Base-by-base conservation (phyloP, 441 rosid species). In the Arabidopsis lyrata region DNA sequence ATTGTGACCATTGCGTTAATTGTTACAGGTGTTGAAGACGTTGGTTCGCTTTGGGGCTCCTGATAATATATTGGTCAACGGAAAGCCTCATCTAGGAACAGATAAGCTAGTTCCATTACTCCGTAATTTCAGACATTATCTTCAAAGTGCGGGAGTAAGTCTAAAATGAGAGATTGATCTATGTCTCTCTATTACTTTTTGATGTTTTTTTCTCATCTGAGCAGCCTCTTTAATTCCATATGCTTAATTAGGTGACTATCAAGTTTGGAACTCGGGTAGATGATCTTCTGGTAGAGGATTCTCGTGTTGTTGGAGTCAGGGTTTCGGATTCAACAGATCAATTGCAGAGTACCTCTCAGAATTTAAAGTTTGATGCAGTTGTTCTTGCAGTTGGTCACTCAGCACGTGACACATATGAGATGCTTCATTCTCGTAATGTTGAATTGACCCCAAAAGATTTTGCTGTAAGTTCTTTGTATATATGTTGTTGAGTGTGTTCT, bases 51-150 rank as follows among this genome's bases (percentile, higher is more conserved):
- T 95, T 87, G 97, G 99, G 15, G 99, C 97, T 68, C 97, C 97
- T 10, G 65, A 82, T 83, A 85, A 65, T 53, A 92, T 92, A 57
- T 78, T 95, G 77, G 78, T 92, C 61, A 84, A 92, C 81, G 99
- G 99, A 73, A 95, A 95, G 88, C 97, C 97, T 71, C 99, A 95
- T 88, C 66, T 95, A 79, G 97, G 97, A 84, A 95, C 97, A 2
- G 97, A 95, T 84, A 83, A 82, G 81, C 76, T 90, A 83, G 66
- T 95, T 80, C 99, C 99, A 0, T 72, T 95, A 63, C 92, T 95
- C 34, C 90, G 86, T 59, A 89, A 92, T 74, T 90, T 95, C 79
- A 78, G 99, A 59, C 87, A 86, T 24, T 87, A 95, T 89, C 90
- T 95, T 72, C 90, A 84, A 63, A 85, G 77, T 12, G 80, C 84